These are phyloP conservation scores for Leccinum griseonigrum DNA, from an alignment of 1,284 basidiomycete genomes.

Conservation along the genomic window DNA sequence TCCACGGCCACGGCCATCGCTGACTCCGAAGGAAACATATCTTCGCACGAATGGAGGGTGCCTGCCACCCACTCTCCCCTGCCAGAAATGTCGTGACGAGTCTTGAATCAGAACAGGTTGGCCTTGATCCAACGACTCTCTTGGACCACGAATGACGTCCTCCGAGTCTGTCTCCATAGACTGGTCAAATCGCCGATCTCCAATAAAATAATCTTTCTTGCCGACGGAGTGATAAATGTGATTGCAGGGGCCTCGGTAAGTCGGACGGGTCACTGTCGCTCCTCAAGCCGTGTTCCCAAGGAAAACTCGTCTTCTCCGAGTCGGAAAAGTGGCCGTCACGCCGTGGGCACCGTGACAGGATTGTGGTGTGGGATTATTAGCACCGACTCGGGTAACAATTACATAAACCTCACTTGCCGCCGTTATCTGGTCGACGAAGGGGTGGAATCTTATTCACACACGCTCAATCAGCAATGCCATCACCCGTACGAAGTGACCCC, in stretches of 20 bases:
- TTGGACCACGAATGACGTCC: slow-evolving; percentile 54
- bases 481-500: no score
- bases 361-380: no score
- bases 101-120: slow-evolving; percentile 42
- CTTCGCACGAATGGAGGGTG: slow-evolving; percentile 63
- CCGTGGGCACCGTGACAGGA: no score
- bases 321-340: no score
- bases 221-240: not conserved
- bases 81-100: slow-evolving; percentile 1
- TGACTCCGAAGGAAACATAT: slow-evolving; percentile 79
- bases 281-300: slow-evolving; percentile 45
- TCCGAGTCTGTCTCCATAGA: slow-evolving; percentile 81
- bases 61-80: slow-evolving; percentile 2
- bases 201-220: slow-evolving; percentile 14
- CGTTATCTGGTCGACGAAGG: no score
- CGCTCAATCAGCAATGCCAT: no score
- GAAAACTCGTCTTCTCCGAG: slow-evolving; percentile 33
- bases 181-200: slow-evolving; percentile 70
- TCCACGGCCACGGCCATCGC: slow-evolving; percentile 54
- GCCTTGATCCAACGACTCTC: slow-evolving; percentile 45
- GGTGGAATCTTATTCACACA: no score
- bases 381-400: no score
- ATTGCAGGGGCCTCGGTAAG: slow-evolving; percentile 45
- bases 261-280: slow-evolving; percentile 75
- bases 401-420: no score